A percentile compares a stretch with the other conserved stretches of the same genome.
phyloP scores from a whole-genome alignment of 2,329 filamentous ascomycete genomes.

The Teratosphaeriaceae sp. region DNA sequence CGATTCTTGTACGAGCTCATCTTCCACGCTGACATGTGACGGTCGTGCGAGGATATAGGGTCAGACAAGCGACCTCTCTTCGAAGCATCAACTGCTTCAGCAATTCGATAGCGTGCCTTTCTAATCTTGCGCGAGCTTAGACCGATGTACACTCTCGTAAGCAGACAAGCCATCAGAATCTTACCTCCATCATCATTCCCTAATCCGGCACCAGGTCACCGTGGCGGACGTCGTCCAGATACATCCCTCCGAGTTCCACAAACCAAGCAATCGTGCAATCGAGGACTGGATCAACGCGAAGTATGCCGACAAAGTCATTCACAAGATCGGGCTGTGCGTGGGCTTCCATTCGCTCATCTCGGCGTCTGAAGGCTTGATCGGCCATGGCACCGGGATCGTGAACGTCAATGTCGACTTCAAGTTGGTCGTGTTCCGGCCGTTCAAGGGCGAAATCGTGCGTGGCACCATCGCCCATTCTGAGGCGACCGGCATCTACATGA shows the following conservation, averaged over 20 bases:
- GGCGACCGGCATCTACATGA: slow-evolving; percentile 55
- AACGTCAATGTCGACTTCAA: slow-evolving; percentile 97
- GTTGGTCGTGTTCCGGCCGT: slow-evolving; percentile 87
- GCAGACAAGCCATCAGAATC: neutral
- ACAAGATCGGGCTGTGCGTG: slow-evolving; percentile 89
- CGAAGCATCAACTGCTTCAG: too few species aligned
- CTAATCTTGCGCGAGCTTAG: too few species aligned
- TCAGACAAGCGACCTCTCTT: too few species aligned
- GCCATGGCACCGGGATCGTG: slow-evolving; percentile 83
- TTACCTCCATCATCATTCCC: neutral
- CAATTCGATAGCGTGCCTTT: too few species aligned
- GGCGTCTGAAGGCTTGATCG: slow-evolving; percentile 87
- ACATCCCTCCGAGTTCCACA: slow-evolving; percentile 78
- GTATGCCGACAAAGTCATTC: slow-evolving; percentile 92
- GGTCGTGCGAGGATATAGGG: too few species aligned
- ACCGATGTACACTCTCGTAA: slow-evolving; percentile 23
- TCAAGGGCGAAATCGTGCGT: slow-evolving; percentile 86
- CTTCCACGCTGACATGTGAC: too few species aligned
- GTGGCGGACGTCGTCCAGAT: slow-evolving; percentile 94
- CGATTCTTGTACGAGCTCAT: too few species aligned
- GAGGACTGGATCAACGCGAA: slow-evolving; percentile 97
- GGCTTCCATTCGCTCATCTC: slow-evolving; percentile 87
- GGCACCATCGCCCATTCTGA: slow-evolving; percentile 77
- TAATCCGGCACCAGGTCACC: slow-evolving; percentile 80
- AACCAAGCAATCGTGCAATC: slow-evolving; percentile 73